Base-by-base conservation (phyloP, 179 eudicot species). In the Monotropa hypopitys region DNA sequence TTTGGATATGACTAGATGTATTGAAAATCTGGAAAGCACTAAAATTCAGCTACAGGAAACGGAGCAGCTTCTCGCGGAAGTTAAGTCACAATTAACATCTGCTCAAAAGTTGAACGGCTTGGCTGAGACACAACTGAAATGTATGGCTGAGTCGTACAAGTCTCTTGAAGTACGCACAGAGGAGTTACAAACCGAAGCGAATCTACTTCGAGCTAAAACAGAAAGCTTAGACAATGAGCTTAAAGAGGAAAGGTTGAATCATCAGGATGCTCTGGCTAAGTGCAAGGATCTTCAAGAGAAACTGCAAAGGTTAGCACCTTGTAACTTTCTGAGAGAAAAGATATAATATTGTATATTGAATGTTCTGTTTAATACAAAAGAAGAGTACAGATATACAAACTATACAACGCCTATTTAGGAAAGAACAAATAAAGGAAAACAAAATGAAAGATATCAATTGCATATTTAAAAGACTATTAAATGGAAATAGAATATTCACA, bases 81-180 rank as follows among this genome's bases (percentile, higher is more conserved):
- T 88, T 72, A 89, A 89, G 77, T 86, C 89, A 76, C 90, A 96
- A 71, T 78, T 96, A 72, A 76, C 86, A 9, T 84, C 97, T 79
- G 87, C 92, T 59, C 89, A 87, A 75, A 93, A 86, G 63, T 81
- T 80, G 79, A 93, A 93, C 73, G 80, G 98, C 77, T 86, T 93
- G 84, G 85, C 96, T 35, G 99, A 96, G 82, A 96, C 99, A 82
- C 99, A 96, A 83, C 90, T 96, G 73, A 96, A 91, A 80, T 96
- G 99, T 81, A 93, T 96, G 98, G 91, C 97, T 15, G 99, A 93
- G 79, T 96, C 99, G 0, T 96, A 96, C 81, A 96, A 87, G 70
- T 83, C 93, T 53, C 93, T 93, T 32, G 98, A 96, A 86, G 86
- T 80, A 66, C 91, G 92, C 59, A 91, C 96, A 42, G 90, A 85